phyloP scores from a whole-genome alignment of 208 protist species.

The Acanthamoeba castellanii region DNA sequence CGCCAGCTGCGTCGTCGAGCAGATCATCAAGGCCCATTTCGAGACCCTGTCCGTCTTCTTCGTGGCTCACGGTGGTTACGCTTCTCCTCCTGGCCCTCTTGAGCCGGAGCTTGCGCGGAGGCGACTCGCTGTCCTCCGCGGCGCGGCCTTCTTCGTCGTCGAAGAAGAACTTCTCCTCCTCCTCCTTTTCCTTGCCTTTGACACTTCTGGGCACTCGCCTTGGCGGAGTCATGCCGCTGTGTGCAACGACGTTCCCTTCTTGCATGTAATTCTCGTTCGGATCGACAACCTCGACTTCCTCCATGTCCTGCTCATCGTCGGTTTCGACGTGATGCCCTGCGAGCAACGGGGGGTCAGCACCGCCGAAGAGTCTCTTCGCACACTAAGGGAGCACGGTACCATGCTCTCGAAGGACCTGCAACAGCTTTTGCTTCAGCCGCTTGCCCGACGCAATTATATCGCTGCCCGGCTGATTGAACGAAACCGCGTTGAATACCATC shows the following conservation, averaged over 20 bases:
- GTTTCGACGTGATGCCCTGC: background rate
- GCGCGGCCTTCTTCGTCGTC: background rate
- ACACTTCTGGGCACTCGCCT: background rate
- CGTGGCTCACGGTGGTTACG: background rate
- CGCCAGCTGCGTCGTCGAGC: background rate
- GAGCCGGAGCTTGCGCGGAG: background rate
- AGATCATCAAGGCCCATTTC: background rate
- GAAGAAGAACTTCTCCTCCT: background rate
- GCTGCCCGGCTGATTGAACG: slow-evolving; percentile 30
- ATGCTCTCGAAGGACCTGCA: background rate
- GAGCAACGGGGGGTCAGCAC: no score
- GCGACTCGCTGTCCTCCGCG: background rate
- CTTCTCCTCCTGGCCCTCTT: background rate
- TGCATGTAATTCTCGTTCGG: background rate
- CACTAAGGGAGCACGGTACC: background rate
- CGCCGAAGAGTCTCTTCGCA: no score
- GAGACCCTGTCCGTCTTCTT: background rate
- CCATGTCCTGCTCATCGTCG: background rate
- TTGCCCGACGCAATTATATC: background rate
- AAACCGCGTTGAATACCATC: background rate
- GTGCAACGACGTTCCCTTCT: background rate
- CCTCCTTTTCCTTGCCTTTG: background rate
- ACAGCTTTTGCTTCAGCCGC: background rate
- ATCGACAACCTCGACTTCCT: background rate
- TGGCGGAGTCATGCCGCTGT: background rate